A percentile compares a stretch with the other conserved stretches of the same genome.
These are phyloP conservation scores for Cutaneotrichosporon sp. DNA, from an alignment of 1,284 basidiomycete species.

Conservation along the genomic window DNA sequence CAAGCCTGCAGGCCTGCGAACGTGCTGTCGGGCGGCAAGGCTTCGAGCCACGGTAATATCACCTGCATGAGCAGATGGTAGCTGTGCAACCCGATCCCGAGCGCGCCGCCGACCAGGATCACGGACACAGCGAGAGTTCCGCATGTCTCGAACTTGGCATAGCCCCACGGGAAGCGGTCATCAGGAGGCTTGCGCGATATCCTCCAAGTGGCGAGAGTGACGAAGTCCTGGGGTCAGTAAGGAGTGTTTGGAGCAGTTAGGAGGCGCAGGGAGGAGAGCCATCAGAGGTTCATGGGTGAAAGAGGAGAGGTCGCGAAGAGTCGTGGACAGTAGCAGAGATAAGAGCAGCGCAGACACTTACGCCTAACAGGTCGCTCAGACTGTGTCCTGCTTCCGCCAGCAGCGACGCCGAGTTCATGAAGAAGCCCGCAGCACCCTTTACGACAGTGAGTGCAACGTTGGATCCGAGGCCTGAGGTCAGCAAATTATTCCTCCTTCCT, in stretches of 20 bases:
- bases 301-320: background rate
- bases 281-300: background rate
- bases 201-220: conserved; percentile 88
- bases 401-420: conserved; percentile 79
- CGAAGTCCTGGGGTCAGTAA: conserved; percentile 64
- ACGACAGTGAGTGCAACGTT: conserved; percentile 78
- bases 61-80: conserved; percentile 59
- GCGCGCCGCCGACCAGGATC: conserved; percentile 76
- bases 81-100: conserved; percentile 91
- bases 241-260: background rate
- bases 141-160: conserved; percentile 91
- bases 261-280: background rate
- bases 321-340: background rate
- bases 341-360: conserved; percentile 24
- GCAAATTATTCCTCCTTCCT: background rate
- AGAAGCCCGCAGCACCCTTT: conserved; percentile 84
- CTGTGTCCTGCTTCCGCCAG: conserved; percentile 95
- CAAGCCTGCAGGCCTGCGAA: conserved; percentile 39
- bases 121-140: conserved; percentile 82
- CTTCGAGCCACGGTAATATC: conserved; percentile 52
- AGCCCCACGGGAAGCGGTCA: conserved; percentile 61
- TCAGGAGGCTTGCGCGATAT: conserved; percentile 78
- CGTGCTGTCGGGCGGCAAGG: conserved; percentile 47
- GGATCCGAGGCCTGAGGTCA: conserved; percentile 66
- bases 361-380: conserved; percentile 64